Evolutionary conservation across 1,284 basidiomycete genomes (phyloP).

Genomic region (Malassezia nana): DNA sequence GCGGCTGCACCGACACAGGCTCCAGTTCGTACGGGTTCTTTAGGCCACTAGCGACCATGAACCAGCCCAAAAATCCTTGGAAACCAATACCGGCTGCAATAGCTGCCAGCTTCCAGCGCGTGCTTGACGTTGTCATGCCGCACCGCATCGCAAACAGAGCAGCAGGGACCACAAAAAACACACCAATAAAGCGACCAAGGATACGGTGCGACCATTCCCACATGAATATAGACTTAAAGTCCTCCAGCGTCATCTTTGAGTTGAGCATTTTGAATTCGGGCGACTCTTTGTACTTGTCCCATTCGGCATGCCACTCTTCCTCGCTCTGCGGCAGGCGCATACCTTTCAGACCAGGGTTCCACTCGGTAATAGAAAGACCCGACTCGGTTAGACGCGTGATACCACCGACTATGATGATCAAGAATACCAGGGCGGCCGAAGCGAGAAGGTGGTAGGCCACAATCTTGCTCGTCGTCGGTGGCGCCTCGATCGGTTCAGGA

Average conservation of each 20-base stretch:
- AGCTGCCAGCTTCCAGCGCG: conserved; percentile 58
- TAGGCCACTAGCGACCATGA: conserved; percentile 97
- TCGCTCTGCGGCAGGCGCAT: conserved; percentile 69
- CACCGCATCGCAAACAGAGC: conserved; percentile 24
- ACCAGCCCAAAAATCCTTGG: conserved; percentile 91
- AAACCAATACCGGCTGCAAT: conserved; percentile 73
- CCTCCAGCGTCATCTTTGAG: conserved; percentile 68
- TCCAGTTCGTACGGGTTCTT: conserved; percentile 41
- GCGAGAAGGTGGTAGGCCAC: conserved; percentile 70
- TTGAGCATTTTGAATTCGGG: conserved; percentile 95
- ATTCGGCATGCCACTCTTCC: conserved; percentile 77
- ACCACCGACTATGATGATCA: conserved; percentile 88
- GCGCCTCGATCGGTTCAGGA: neutral
- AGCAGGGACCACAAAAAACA: conserved; percentile 49
- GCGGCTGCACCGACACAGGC: conserved; percentile 12
- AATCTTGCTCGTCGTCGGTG: conserved; percentile 55
- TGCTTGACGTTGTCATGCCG: conserved; percentile 7
- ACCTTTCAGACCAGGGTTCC: conserved; percentile 78
- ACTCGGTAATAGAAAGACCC: conserved; percentile 94
- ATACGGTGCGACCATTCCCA: conserved; percentile 98
- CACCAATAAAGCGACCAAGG: conserved; percentile 79
- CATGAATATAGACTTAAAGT: conserved; percentile 94
- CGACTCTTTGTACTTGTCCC: conserved; percentile 86
- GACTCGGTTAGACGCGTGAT: conserved; percentile 95
- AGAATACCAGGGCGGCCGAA: conserved; percentile 74